Conservation (phyloP, 495 filamentous ascomycete genomes). For the Filosporella fistucella region DNA sequence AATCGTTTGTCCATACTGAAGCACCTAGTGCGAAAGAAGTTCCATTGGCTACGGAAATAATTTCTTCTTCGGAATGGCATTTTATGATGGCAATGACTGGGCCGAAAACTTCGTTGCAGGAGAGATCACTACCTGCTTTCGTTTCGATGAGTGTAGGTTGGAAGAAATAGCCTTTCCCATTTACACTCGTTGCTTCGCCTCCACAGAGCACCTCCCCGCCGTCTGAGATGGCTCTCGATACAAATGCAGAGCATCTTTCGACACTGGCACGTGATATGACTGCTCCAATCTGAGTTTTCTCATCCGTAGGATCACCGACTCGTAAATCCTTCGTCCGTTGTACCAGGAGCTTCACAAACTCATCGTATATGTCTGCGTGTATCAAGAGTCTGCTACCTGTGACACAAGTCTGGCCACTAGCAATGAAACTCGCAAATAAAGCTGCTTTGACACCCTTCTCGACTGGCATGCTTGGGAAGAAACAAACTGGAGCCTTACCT, state of each 20-base stretch:
- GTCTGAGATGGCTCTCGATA: conserved; percentile 28
- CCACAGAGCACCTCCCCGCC: conserved; percentile 29
- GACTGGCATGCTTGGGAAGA: conserved; percentile 30
- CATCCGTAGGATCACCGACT: conserved; percentile 38
- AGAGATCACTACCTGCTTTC: conserved; percentile 21
- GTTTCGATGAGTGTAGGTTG: conserved; percentile 49
- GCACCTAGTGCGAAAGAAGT: conserved; percentile 65
- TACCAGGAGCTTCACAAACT: conserved; percentile 27
- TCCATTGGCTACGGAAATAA: conserved; percentile 75
- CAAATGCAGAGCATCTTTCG: conserved; percentile 31
- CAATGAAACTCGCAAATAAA: conserved; percentile 50
- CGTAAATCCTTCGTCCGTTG: conserved; percentile 30
- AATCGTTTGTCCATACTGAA: conserved; percentile 54
- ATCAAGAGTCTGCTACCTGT: conserved; percentile 56
- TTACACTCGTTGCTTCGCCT: conserved; percentile 31
- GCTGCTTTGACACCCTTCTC: conserved; percentile 47
- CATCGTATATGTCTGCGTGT: conserved; percentile 38
- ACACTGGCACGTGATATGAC: conserved; percentile 34
- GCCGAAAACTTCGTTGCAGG: conserved; percentile 52
- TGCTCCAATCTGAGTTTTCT: conserved; percentile 42
- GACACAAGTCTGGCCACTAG: conserved; percentile 59
- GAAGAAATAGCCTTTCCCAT: conserved; percentile 50
- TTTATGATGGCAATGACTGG: conserved; percentile 75
- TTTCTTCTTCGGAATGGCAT: conserved; percentile 78
- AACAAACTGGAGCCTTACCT: conserved; percentile 51